Conservation (phyloP, 1,284 basidiomycete species). For the Coniophora puteana region DNA sequence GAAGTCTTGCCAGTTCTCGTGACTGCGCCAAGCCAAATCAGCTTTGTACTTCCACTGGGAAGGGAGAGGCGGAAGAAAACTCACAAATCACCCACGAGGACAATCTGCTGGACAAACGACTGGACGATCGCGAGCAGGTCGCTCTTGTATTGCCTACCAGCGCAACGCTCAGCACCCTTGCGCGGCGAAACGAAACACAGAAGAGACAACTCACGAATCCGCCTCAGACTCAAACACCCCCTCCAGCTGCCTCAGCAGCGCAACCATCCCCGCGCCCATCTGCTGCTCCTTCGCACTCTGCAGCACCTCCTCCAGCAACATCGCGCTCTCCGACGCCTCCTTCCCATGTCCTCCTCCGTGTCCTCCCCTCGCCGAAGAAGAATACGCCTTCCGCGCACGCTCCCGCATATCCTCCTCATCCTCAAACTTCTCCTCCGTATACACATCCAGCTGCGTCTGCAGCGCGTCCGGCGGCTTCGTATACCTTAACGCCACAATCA, state of each 20-base stretch:
- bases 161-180: conserved; percentile 9
- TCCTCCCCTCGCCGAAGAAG: too few species aligned
- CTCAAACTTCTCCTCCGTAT: conserved; percentile 85
- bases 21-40: conserved; percentile 34
- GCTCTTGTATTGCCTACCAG: conserved; percentile 64
- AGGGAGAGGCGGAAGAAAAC: conserved; percentile 17
- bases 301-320: conserved; percentile 52
- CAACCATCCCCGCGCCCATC: conserved; percentile 13
- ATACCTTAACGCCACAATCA: conserved; percentile 77
- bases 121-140: conserved; percentile 61
- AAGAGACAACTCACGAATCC: conserved; percentile 48
- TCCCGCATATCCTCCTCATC: conserved; percentile 84
- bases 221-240: conserved; percentile 57
- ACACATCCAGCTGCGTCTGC: conserved; percentile 74
- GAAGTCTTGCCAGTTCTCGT: conserved; percentile 62
- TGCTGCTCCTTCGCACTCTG: conserved; percentile 44
- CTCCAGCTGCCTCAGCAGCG: conserved; percentile 32
- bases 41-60: too few species aligned
- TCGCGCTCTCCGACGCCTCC: conserved; percentile 44
- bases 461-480: conserved; percentile 73
- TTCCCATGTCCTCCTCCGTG: conserved; percentile 31
- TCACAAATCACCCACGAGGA: conserved; percentile 59
- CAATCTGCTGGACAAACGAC: conserved; percentile 66
- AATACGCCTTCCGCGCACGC: conserved; percentile 44
- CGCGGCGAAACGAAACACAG: background rate